These are phyloP conservation scores for Didymella sp. DNA, from an alignment of 2,329 filamentous ascomycete genomes.

Conservation along the genomic window DNA sequence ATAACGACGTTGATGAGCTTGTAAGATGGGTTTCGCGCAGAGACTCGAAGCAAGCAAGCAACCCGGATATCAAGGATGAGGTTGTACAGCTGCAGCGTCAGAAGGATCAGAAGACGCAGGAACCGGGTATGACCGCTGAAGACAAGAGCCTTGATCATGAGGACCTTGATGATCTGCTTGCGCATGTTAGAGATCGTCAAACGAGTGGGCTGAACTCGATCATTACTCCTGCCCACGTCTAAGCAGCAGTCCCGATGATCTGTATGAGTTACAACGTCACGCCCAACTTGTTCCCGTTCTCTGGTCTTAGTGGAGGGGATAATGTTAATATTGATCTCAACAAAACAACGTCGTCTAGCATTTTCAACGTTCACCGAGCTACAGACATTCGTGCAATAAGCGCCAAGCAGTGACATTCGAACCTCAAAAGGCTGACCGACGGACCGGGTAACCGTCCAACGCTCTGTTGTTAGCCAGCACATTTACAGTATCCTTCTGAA, in stretches of 20 bases:
- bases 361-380: background rate
- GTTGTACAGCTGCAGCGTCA: conserved; percentile 4
- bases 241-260: background rate
- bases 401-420: background rate
- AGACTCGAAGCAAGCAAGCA: conserved; percentile 13
- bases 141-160: conserved; percentile 22
- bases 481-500: conserved; percentile 56
- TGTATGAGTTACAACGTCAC: background rate
- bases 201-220: background rate
- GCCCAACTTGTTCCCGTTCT: background rate
- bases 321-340: background rate
- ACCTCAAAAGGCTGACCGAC: background rate
- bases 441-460: background rate
- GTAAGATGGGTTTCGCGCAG: conserved; percentile 19
- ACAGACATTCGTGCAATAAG: background rate
- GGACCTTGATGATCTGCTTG: conserved; percentile 20
- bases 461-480: conserved; percentile 60
- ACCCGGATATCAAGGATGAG: conserved; percentile 4
- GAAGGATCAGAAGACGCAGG: conserved; percentile 24
- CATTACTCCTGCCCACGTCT: conserved; percentile 15
- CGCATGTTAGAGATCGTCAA: conserved; percentile 7
- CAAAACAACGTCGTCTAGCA: background rate
- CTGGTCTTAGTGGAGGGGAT: background rate
- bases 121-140: conserved; percentile 29
- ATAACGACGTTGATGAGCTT: conserved; percentile 21